phyloP scores from a whole-genome alignment of 1,284 basidiomycete species.

The Gastroboletus turbinatus region DNA sequence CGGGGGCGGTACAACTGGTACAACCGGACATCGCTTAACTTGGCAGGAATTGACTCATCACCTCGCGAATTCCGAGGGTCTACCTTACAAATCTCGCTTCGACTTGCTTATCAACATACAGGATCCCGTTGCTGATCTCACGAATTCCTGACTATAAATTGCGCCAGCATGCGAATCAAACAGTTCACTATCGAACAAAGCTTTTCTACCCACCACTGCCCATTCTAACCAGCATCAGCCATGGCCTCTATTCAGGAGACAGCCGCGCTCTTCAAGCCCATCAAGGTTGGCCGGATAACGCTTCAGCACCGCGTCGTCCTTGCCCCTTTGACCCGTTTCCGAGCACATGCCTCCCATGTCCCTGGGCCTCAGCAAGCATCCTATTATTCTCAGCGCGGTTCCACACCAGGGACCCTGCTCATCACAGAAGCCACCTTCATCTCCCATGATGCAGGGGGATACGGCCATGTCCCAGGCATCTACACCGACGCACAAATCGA shows the following conservation, averaged over 20 bases:
- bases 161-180: not conserved
- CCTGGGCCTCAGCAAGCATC: constrained; percentile 17
- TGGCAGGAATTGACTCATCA: no score
- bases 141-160: not conserved
- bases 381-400: constrained; percentile 36
- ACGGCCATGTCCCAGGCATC: constrained; percentile 24
- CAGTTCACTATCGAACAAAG: not conserved
- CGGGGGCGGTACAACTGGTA: not conserved
- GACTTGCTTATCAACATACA: not conserved
- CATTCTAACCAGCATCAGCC: not conserved
- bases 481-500: constrained; percentile 25
- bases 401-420: constrained; percentile 28
- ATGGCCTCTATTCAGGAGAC: constrained; percentile 1
- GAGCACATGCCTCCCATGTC: constrained; percentile 25
- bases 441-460: constrained; percentile 27
- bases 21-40: not conserved
- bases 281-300: constrained; percentile 32
- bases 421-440: constrained; percentile 38
- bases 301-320: constrained; percentile 35
- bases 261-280: constrained; percentile 32
- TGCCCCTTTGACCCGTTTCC: constrained; percentile 37
- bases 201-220: not conserved
- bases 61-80: not conserved
- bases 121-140: not conserved
- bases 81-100: not conserved